Evolutionary conservation across 1,284 basidiomycete species (phyloP).

Genomic region (Trichosporon sp.): DNA sequence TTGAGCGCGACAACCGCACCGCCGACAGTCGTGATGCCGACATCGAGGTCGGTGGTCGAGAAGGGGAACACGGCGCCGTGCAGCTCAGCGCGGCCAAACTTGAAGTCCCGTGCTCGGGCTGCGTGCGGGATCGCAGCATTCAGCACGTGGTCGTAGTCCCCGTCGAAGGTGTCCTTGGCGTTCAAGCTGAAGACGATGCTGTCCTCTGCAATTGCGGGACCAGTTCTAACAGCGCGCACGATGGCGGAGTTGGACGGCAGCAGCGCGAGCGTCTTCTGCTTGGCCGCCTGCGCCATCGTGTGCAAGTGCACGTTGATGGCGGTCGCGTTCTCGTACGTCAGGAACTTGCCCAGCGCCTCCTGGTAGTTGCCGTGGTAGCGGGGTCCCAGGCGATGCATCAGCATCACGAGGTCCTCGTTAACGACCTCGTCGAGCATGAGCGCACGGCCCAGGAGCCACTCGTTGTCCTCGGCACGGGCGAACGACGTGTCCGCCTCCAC

Average conservation of each 20-base stretch:
- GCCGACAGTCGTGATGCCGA: slow-evolving; percentile 78
- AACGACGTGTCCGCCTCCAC: neutral
- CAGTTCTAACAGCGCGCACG: slow-evolving; percentile 53
- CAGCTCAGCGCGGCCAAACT: slow-evolving; percentile 50
- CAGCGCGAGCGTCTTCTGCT: slow-evolving; percentile 44
- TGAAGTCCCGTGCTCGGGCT: slow-evolving; percentile 40
- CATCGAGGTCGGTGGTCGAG: slow-evolving; percentile 69
- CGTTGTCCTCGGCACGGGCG: slow-evolving; percentile 49
- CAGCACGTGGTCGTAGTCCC: slow-evolving; percentile 33
- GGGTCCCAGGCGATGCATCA: slow-evolving; percentile 55
- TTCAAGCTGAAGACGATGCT: slow-evolving; percentile 49
- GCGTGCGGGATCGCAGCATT: slow-evolving; percentile 51
- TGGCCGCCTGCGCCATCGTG: slow-evolving; percentile 42
- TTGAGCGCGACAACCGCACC: slow-evolving; percentile 75
- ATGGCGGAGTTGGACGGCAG: slow-evolving; percentile 48
- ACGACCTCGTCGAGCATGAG: slow-evolving; percentile 53
- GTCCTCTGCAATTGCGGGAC: slow-evolving; percentile 51
- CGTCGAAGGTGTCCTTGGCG: slow-evolving; percentile 43
- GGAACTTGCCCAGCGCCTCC: slow-evolving; percentile 54
- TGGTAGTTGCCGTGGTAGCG: slow-evolving; percentile 55
- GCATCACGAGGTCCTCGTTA: slow-evolving; percentile 51
- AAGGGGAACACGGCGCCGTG: slow-evolving; percentile 67
- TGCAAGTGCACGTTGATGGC: slow-evolving; percentile 56
- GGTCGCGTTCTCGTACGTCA: slow-evolving; percentile 56
- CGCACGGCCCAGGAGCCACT: slow-evolving; percentile 51